A percentile compares a stretch with the other conserved stretches of the same genome.
These are phyloP conservation scores for Spatholobus suberectus DNA, from an alignment of 306 rosid genomes.

Conservation along the genomic window DNA sequence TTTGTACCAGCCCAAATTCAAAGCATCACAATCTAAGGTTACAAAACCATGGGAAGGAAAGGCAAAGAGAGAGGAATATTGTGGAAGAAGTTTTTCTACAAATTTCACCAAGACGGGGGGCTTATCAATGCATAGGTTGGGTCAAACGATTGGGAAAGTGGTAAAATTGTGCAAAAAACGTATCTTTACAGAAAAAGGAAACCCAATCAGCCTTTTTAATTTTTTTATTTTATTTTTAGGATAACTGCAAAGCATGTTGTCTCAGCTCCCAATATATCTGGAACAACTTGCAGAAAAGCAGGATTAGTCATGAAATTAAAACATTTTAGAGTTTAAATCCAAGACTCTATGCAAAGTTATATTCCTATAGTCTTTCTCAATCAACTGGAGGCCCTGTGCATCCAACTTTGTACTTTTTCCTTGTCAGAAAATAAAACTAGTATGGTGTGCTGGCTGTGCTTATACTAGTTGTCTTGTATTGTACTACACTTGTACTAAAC, in stretches of 20 bases:
- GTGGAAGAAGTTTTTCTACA: not conserved
- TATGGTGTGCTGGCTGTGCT: too few relatives aligned
- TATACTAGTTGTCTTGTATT: not conserved
- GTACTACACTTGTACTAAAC: not conserved
- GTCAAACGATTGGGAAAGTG: not conserved
- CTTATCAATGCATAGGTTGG: not conserved
- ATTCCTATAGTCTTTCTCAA: slow-evolving; percentile 2
- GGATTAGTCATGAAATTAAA: not conserved
- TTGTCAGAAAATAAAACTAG: too few relatives aligned
- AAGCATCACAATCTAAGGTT: too few relatives aligned
- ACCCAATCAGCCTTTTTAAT: too few relatives aligned
- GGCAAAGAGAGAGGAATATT: too few relatives aligned
- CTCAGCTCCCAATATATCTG: too few relatives aligned
- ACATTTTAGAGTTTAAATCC: not conserved
- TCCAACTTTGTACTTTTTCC: too few relatives aligned
- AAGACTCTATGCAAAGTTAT: slow-evolving; percentile 1
- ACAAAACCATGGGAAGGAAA: not conserved
- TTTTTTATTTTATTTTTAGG: too few relatives aligned
- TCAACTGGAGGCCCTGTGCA: not conserved
- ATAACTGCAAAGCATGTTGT: too few relatives aligned
- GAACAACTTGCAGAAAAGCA: too few relatives aligned
- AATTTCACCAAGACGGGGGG: not conserved
- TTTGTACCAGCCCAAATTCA: too few relatives aligned
- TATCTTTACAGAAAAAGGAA: not conserved
- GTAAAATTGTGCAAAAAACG: not conserved